Base-by-base conservation (phyloP, 345 rosid species). In the Hirschfeldia incana region DNA sequence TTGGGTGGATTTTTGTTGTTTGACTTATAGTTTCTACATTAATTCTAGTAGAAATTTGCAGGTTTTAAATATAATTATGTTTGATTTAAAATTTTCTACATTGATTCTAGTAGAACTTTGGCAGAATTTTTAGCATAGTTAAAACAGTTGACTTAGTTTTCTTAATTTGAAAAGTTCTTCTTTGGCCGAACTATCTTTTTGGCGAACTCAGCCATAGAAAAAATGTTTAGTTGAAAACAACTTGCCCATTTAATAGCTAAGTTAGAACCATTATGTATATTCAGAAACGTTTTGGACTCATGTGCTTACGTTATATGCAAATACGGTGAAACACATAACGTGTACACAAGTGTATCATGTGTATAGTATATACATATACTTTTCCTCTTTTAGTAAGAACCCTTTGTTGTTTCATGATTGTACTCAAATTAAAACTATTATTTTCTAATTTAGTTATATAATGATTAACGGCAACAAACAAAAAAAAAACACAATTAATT, bases 291-390 rank as follows among this genome's bases (percentile, higher is more conserved):
- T 78, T 65, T 72, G 62, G 72, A 66, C 77, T 29, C 55, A 72
- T 72, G 29, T 66, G 67, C 67, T 55, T 65, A 62, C 39, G 55
- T 29, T 72, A 32, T 72, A 32, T 78, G 28, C 36, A 66, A 72
- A 67, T 78, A 72, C 51, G 30, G 67, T 13, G 81, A 72, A 78
- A 78, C 62, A 37, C 81, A 73, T 66, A 73, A 73, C 74, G 77
- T 73, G 82, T 67, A 60, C 42, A 55, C 51, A 39, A 71, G 60
- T 65, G 76, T 72, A 8, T 39, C 10, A 21, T 49, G 34, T 65
- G 81, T 26, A 17, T 60, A 32, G 15, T 10, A 29, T 49, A 27
- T 55, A 57, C 15, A 59, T 70, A 71, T 29, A 10, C 4, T 6
- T 68, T 60, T 53, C 69, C 70, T 62, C 37, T 33, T 79, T 74